Percentiles rank a stretch among this genome's conserved stretches.
phyloP scores from a whole-genome alignment of 1,284 basidiomycete species.

The Testicularia cyperi region DNA sequence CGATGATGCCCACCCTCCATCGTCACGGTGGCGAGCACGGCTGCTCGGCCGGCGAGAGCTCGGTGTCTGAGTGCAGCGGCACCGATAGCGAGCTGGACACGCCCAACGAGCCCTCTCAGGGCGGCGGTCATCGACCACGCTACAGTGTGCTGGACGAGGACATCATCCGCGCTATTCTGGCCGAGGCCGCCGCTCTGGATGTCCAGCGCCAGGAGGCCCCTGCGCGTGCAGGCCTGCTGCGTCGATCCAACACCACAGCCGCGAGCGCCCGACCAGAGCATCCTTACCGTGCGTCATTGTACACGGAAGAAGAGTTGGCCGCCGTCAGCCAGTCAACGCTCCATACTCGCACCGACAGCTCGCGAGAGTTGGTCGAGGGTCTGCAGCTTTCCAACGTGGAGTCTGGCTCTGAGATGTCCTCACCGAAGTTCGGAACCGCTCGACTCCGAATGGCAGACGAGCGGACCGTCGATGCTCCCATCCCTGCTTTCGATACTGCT shows the following conservation, averaged over 20 bases:
- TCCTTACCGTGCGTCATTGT: conserved; percentile 43
- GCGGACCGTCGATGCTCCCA: conserved; percentile 1
- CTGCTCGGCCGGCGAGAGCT: conserved; percentile 17
- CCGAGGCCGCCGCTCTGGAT: too few species aligned
- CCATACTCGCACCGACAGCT: conserved; percentile 28
- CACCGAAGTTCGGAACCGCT: conserved; percentile 31
- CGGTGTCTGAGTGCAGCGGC: conserved; percentile 23
- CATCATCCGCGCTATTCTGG: conserved; percentile 24
- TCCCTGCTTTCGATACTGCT: conserved; percentile 6
- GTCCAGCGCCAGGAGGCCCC: too few species aligned
- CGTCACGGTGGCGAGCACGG: conserved; percentile 8
- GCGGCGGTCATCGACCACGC: conserved; percentile 8
- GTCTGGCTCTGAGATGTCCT: too few species aligned
- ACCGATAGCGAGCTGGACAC: conserved; percentile 23
- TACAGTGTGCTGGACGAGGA: conserved; percentile 34
- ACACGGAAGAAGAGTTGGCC: conserved; percentile 40
- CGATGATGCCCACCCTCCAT: conserved; percentile 13
- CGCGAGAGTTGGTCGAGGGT: conserved; percentile 22
- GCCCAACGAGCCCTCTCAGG: conserved; percentile 6
- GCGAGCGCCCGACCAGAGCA: conserved; percentile 16
- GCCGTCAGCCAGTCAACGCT: conserved; percentile 4
- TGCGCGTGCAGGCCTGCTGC: too few species aligned
- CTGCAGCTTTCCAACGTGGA: conserved; percentile 2
- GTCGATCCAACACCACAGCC: conserved; percentile 18
- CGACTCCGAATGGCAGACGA: conserved; percentile 12